Conservation (phyloP, 257 asterid species). For the Solanum okadae region DNA sequence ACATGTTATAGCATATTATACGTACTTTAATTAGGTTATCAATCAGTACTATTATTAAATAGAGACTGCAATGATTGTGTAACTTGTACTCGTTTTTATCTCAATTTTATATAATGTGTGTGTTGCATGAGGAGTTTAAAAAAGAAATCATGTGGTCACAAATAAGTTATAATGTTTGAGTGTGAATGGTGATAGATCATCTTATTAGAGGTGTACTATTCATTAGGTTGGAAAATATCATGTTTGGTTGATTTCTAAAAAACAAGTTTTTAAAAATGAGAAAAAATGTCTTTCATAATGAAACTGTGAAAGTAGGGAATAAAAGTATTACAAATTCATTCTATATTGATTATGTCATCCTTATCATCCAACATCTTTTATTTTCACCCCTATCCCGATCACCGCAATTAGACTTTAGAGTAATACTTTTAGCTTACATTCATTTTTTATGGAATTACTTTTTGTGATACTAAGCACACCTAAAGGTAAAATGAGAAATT, state of each 20-base stretch:
- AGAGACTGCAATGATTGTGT: not conserved
- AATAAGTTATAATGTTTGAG: too few species aligned
- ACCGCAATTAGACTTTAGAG: not conserved
- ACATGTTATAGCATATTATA: not conserved
- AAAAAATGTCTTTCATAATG: too few species aligned
- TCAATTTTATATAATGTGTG: not conserved
- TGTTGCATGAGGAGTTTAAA: not conserved
- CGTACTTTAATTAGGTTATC: not conserved
- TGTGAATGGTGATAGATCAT: too few species aligned
- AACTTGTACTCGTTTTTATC: not conserved
- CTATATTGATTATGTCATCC: too few species aligned
- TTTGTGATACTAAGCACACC: not conserved
- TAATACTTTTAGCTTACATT: not conserved
- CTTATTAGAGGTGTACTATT: too few species aligned
- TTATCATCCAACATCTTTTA: too few species aligned
- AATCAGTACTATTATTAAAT: not conserved
- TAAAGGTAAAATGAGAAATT: not conserved
- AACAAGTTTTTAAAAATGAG: too few species aligned
- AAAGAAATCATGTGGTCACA: too few species aligned
- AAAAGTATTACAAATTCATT: too few species aligned
- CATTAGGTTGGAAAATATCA: too few species aligned
- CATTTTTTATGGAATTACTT: not conserved
- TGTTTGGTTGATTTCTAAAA: too few species aligned
- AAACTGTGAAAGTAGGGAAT: fast-evolving
- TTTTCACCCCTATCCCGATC: too few species aligned